Base-by-base conservation (phyloP, 371 early-diverging fungal genomes). In the Actinomucor elegans region DNA sequence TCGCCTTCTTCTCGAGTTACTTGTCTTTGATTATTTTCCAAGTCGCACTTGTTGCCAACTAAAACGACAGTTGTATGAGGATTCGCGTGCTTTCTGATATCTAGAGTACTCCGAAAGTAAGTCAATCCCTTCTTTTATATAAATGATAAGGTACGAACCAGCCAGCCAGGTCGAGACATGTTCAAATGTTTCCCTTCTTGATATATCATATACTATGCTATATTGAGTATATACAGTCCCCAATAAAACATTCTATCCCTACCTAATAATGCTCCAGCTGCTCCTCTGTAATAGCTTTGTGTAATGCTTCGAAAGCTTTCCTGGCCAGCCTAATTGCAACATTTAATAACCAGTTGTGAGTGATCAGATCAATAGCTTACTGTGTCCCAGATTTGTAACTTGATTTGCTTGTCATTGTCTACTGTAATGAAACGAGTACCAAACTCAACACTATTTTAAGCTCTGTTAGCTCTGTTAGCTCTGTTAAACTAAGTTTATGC, bases 341-440 rank as follows among this genome's bases (percentile, higher is more conserved):
- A n/a, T 42, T n/a, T n/a, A n/a, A n/a, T n/a, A n/a, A n/a, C n/a
- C n/a, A n/a, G 6, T 14, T 36, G 15, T 5, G 4, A 15, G 36
- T 14, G 36, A 4, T 7, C 15, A 26, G 5, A 15, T 14, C 27
- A 20, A 18, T 7, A 23, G 14, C 29, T 83, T 65, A 94, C 96
- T 12, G 99, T 98, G 71, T 99, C 99, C 99, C 99, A 99, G 49
- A 99, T 94, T 70, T 98, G 98, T 17, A 99, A 82, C 73, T 97
- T 97, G 61, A 98, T 87, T 57, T 84, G 87, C 57, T 90, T 87
- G 52, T 83, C 83, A 48, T 89, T 88, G 11, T 35, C 8, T 35
- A 96, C 77, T 27, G 75, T 79, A 55, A 92, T 84, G 50, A 89
- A 87, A 38, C 87, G 82, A 45, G 92, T 86, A 23, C 92, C 92